Evolutionary conservation across 305 asterid species (phyloP).

Genomic region (Andrographis paniculata): DNA sequence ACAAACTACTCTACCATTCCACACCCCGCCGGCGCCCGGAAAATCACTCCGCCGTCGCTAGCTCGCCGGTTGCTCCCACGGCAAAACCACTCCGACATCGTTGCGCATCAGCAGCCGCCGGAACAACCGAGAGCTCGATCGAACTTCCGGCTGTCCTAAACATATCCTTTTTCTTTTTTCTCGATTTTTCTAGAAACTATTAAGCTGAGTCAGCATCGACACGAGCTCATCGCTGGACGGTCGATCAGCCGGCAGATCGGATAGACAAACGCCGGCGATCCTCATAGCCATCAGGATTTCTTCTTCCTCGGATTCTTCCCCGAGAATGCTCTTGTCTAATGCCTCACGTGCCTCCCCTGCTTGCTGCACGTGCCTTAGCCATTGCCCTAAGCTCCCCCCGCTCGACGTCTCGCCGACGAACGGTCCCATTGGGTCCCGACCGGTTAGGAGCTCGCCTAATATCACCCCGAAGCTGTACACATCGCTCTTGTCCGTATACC

Average conservation of each 20-base stretch:
- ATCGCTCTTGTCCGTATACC: constrained; percentile 91
- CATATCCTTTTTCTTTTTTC: neutral
- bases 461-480: constrained; percentile 85
- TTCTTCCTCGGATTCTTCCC: constrained; percentile 79
- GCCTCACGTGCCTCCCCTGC: constrained; percentile 78
- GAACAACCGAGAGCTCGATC: constrained; percentile 51
- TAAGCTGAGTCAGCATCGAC: constrained; percentile 90
- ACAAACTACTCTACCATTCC: too few relatives aligned
- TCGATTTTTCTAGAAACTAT: constrained; percentile 47
- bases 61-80: constrained; percentile 57
- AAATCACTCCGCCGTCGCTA: too few relatives aligned
- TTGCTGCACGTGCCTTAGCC: constrained; percentile 85
- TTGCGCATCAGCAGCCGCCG: constrained; percentile 26
- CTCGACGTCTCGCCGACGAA: constrained; percentile 45
- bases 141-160: neutral
- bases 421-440: constrained; percentile 67
- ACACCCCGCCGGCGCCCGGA: too few relatives aligned
- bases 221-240: constrained; percentile 94
- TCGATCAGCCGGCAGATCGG: constrained; percentile 85
- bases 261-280: constrained; percentile 76
- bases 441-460: constrained; percentile 67
- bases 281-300: constrained; percentile 96
- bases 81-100: constrained; percentile 24
- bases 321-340: constrained; percentile 61
- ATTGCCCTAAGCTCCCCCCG: constrained; percentile 70